A percentile compares a stretch with the other conserved stretches of the same genome.
Conservation (phyloP, 257 asterid species). For the Eustoma russellianum region DNA sequence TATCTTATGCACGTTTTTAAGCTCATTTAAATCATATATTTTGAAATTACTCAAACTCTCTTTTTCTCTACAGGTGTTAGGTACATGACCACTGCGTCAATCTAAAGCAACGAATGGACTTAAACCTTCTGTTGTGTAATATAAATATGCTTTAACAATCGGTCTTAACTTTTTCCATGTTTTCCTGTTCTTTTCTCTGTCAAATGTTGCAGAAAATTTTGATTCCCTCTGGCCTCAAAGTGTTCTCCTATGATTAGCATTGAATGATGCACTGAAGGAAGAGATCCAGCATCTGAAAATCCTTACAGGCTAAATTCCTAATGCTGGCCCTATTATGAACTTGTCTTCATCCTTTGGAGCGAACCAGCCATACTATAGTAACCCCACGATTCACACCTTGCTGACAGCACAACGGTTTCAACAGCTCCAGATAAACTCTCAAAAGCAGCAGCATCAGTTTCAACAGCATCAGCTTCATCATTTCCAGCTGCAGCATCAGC, state of each 20-base stretch:
- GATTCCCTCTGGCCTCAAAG: not conserved
- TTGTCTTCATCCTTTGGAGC: conserved; percentile 48
- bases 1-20: too few relatives aligned
- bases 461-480: conserved; percentile 44
- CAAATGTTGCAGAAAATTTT: too few relatives aligned
- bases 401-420: conserved; percentile 79
- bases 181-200: too few relatives aligned
- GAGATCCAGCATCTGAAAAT: conserved; percentile 84
- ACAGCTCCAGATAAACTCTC: conserved; percentile 87
- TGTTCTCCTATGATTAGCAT: conserved; percentile 30
- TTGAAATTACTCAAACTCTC: too few relatives aligned
- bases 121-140: too few relatives aligned
- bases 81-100: too few relatives aligned
- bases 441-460: conserved; percentile 59
- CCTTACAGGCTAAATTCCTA: conserved; percentile 61
- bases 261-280: conserved; percentile 79
- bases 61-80: too few relatives aligned
- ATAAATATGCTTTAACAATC: too few relatives aligned
- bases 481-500: conserved; percentile 23
- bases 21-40: too few relatives aligned
- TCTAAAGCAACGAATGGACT: too few relatives aligned
- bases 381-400: conserved; percentile 50
- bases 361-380: conserved; percentile 42
- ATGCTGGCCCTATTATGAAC: conserved; percentile 74
- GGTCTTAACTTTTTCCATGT: too few relatives aligned